Evolutionary conservation across 768 basidiomycete genomes (phyloP), one percentile per base, ranked within the genome.

Genomic region (Macrocybe gigantea): DNA sequence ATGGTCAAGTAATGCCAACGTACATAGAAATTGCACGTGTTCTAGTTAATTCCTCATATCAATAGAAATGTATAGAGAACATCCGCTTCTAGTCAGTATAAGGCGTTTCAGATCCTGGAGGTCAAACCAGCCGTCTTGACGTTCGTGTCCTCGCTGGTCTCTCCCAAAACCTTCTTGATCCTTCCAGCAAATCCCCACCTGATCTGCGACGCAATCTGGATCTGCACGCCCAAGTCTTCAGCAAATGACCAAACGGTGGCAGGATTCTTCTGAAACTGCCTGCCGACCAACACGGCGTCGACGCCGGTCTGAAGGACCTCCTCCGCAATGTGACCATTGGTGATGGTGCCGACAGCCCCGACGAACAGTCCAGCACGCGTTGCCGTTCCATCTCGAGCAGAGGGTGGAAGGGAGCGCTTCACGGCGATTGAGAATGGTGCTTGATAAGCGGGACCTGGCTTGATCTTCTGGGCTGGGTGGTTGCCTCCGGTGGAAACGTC

Each of bases 401-500:
- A 67, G 71, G 56, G 54, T 56, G 73, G 30, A 66, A 64, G 5
- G 63, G 33, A 68, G 43, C 71, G 62, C 57, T 80, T 77, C 49
- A 82, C 74, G 8, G 71, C 72, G 36, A 72, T 69, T 3, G 80
- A 67, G 51, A 80, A 78, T 1, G 66, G 73, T 12, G 80, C 77
- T 64, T 88, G 81, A 53, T 75, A 80, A 1, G 70, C 71, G 6
- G 62, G 64, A 0, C 65, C 66, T 13, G 48, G 43, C 14, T 63
- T 60, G 29, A 72, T 56, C 44, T 65, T 63, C 49, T 78, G 77
- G 38, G 58, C 55, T 1, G 71, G 59, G 49, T 73, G 66, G 44
- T 73, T 78, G 1, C 88, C 90, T 3, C 80, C 87, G 0, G 74
- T 72, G 4, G 82, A 84, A 33, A 87, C 75, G 54, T 92, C 89